Percentiles rank a stretch among this genome's conserved stretches.
phyloP scores from a whole-genome alignment of 305 asterid species.

The Striga hermonthica region DNA sequence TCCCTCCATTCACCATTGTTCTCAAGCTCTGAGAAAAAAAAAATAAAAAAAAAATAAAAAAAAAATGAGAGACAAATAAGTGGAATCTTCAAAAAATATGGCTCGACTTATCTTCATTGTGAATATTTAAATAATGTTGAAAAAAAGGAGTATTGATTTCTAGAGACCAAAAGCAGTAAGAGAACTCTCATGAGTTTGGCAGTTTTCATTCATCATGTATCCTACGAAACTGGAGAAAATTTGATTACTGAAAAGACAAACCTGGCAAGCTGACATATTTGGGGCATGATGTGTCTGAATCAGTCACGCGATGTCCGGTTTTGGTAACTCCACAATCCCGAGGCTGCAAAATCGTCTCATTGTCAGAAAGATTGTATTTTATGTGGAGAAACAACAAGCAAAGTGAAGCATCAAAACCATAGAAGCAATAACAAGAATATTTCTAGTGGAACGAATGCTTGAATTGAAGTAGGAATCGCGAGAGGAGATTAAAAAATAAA shows the following conservation, averaged over 20 bases:
- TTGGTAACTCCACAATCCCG: constrained; percentile 55
- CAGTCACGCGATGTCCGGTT: constrained; percentile 22
- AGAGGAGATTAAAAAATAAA: background rate
- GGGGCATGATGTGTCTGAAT: constrained; percentile 51
- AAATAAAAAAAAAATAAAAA: background rate
- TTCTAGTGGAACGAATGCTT: too few species aligned
- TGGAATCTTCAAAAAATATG: background rate
- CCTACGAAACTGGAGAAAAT: constrained; percentile 3
- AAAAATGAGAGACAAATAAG: too few species aligned
- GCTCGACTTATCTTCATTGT: background rate
- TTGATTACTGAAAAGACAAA: constrained; percentile 40
- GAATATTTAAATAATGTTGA: background rate
- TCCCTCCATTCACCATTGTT: constrained; percentile 25
- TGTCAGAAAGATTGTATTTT: background rate
- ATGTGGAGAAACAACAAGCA: background rate
- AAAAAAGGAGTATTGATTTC: background rate
- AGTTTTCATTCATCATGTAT: constrained; percentile 1
- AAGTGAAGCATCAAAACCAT: background rate
- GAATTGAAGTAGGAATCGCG: too few species aligned
- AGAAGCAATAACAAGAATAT: background rate
- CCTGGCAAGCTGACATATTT: constrained; percentile 61
- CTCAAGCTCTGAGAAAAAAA: constrained; percentile 34
- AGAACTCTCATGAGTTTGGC: background rate
- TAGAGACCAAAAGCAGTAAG: background rate
- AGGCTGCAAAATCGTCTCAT: constrained; percentile 45